Evolutionary conservation across 352 stramenopile species (phyloP), one percentile per base, ranked within the genome.

Genomic region (Thalassiosira mediterranea): DNA sequence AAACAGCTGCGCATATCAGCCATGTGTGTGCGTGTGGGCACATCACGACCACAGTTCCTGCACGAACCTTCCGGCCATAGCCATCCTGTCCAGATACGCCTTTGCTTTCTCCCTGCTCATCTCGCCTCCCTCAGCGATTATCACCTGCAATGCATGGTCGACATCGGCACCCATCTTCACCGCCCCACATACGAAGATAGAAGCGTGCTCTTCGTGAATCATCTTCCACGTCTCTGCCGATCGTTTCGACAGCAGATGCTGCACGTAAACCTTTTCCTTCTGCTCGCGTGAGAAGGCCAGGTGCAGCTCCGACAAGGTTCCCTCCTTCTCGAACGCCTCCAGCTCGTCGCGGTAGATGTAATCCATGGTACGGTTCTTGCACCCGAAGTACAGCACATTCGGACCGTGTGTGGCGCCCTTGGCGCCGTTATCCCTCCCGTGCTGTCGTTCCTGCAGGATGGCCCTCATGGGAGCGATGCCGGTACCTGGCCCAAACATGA

Each of bases 121-220:
- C 54, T 91, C 75, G 3, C 96, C 91, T 46, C 98, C 88, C 42
- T 95, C 70, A 49, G 89, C 86, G 51, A 98, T 85, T 64, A 97
- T 96, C 73, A 94, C 93, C 80, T 97, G 88, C n/a, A 94, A 47
- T 5, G 88, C 67, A 69, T 91, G 77, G n/a, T 69, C 62, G 3
- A 99, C 97, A 76, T 98, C 96, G 38, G 95, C 93, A 57, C 97
- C 97, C 97, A 99, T 99, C 60, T 84, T 86, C 17, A 97, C 98
- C 11, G 91, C 97, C 31, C 97, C 97, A 74, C 97, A 99, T 26
- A 99, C 95, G 84, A 98, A 99, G n/a, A 99, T 93, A 78, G 52
- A 84, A 13, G 87, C 89, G 5, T 90, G 89, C 26, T 96, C 72
- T 54, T 96, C 74, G 48, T 87, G 51, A 11, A 99, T 82, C 66